Conservation (phyloP, 2,329 filamentous ascomycete species). For the Sporothrix curviconia region DNA sequence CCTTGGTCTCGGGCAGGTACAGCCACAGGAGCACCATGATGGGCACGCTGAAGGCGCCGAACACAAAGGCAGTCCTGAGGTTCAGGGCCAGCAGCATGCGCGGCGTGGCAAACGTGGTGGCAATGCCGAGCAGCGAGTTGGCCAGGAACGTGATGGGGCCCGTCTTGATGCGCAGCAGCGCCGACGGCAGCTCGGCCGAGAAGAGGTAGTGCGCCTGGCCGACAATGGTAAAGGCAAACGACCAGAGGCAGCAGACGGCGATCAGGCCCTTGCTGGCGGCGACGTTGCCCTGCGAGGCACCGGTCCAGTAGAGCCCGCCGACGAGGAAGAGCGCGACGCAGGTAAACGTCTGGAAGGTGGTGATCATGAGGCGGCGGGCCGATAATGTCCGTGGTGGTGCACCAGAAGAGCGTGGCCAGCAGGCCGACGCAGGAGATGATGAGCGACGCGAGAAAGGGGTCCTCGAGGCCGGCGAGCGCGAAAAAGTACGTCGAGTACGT, state of each 20-base stretch:
- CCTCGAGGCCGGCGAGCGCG: slow-evolving; percentile 6
- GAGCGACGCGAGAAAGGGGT: slow-evolving; percentile 11
- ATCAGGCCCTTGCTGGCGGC: slow-evolving; percentile 9
- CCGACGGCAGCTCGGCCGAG: slow-evolving; percentile 14
- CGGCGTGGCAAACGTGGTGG: slow-evolving; percentile 12
- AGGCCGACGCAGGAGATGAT: slow-evolving; percentile 13
- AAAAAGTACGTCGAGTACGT: slow-evolving; percentile 16
- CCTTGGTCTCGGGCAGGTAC: slow-evolving; percentile 13
- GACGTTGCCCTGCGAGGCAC: slow-evolving; percentile 4
- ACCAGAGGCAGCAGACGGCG: slow-evolving; percentile 13
- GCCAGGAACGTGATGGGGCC: slow-evolving; percentile 11
- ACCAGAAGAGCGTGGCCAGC: slow-evolving; percentile 13
- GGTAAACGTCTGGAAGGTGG: slow-evolving; percentile 3
- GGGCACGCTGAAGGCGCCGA: slow-evolving; percentile 12
- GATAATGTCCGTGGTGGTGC: not conserved
- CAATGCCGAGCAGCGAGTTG: slow-evolving; percentile 15
- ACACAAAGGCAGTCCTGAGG: slow-evolving; percentile 12
- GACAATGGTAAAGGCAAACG: slow-evolving; percentile 9
- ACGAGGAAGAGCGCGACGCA: slow-evolving; percentile 9
- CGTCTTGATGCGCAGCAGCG: slow-evolving; percentile 13
- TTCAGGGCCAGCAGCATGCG: slow-evolving; percentile 12
- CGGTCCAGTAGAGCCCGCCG: slow-evolving; percentile 13
- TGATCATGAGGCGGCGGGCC: slow-evolving; percentile 10
- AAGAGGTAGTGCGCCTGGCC: slow-evolving; percentile 9
- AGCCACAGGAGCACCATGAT: slow-evolving; percentile 11